Base-by-base conservation (phyloP, 2,329 filamentous ascomycete genomes). In the Pseudogymnoascus sp. region DNA sequence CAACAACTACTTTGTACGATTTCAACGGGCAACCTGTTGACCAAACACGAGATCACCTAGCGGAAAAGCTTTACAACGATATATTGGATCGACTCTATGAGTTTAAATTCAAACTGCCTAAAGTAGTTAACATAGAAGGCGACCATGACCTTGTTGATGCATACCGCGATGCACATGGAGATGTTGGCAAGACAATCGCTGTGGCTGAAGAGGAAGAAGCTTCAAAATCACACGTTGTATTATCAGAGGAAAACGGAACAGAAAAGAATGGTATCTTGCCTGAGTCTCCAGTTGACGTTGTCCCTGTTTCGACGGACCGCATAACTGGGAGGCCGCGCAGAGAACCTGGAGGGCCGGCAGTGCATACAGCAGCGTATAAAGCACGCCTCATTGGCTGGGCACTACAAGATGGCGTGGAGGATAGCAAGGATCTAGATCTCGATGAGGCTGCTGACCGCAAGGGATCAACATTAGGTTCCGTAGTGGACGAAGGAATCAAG, bases 51-150 rank as follows among this genome's bases (percentile, higher is more conserved):
- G 95, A 99, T 74, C 83, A 87, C 62, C 83, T 93, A 70, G 91
- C 95, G 33, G 93, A 97, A 73, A 91, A 89, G 68, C 82, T 99
- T 1, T 97, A 96, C 79, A 97, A 97, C 69, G 92, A 97, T 73
- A 90, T 96, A 53, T 82, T 97, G 21, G 93, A 97, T 72, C 87
- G 95, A 62, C 91, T 95, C 46, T 95, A 93, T 72, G 86, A 90
- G 68, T 97, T 91, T 78, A 93, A 96, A 70, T 89, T 91, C 73
- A 93, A 93, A 73, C 78, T 85, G 23, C 81, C 85, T 35, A 81
- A 86, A 7, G 82, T 84, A 7, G 86, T 89, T 67, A 87, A 89
- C 21, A 86, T 96, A 15, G 87, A 93, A 72, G 95, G 93, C 13
- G 90, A 96, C 70, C 87, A 87, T 67, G 88, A 89, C 63, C 77